A percentile compares a stretch with the other conserved stretches of the same genome.
Evolutionary conservation across 2,329 filamentous ascomycete genomes (phyloP).

Genomic region (Fusarium mundagurra): DNA sequence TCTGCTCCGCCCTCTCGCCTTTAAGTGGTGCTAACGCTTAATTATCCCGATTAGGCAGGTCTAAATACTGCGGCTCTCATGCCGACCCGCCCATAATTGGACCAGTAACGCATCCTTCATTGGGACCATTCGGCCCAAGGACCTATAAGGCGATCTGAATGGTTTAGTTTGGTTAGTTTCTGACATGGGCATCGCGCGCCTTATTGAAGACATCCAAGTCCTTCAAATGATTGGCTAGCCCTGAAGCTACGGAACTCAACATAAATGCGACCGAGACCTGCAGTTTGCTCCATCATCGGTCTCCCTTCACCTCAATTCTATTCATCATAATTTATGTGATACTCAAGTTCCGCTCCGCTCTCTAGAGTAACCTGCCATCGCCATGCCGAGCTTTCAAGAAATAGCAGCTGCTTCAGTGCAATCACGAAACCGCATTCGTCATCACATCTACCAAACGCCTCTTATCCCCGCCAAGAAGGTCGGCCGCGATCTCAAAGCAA

Average conservation of each 20-base stretch:
- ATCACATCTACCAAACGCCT: not conserved
- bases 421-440: not conserved
- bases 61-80: not conserved
- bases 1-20: not conserved
- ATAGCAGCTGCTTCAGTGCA: not conserved
- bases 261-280: not conserved
- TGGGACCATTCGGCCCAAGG: not conserved
- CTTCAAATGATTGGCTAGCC: not conserved
- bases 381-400: not conserved
- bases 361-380: too few relatives aligned
- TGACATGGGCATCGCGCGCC: not conserved
- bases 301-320: too few relatives aligned
- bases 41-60: not conserved
- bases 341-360: too few relatives aligned
- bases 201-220: not conserved
- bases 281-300: too few relatives aligned
- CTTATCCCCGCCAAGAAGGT: not conserved
- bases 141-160: not conserved
- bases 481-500: not conserved
- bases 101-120: not conserved
- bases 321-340: too few relatives aligned
- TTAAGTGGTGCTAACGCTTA: not conserved
- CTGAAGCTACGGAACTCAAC: not conserved
- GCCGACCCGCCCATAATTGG: too few relatives aligned
- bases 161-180: not conserved